Percentiles rank a stretch among this genome's conserved stretches.
These are phyloP conservation scores for Neurospora hispaniola DNA, from an alignment of 495 filamentous ascomycete species.

Conservation along the genomic window DNA sequence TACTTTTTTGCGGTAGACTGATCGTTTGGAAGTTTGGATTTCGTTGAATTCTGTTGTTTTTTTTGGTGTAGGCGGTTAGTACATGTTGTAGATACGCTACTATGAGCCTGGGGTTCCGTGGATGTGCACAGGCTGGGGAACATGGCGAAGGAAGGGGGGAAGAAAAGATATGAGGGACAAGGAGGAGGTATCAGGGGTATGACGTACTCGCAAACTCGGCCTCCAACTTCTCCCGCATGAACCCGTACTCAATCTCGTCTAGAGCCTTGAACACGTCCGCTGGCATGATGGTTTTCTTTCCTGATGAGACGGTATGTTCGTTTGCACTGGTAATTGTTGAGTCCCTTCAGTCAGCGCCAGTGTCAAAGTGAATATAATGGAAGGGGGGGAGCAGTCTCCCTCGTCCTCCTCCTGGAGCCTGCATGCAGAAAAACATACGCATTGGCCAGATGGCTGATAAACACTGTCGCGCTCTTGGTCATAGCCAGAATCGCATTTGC, in stretches of 20 bases:
- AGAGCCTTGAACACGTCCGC: conserved; percentile 75
- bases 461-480: conserved; percentile 88
- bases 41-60: conserved; percentile 39
- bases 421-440: conserved; percentile 46
- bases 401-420: not conserved
- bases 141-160: not conserved
- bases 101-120: not conserved
- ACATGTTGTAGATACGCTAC: not conserved
- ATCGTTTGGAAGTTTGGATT: conserved; percentile 40
- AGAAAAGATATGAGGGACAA: no score
- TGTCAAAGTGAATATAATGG: not conserved
- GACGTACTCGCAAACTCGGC: conserved; percentile 50
- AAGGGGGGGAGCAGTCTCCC: not conserved
- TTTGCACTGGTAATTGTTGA: conserved; percentile 50
- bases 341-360: not conserved
- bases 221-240: conserved; percentile 55
- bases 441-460: conserved; percentile 79
- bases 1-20: conserved; percentile 38
- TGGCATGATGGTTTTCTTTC: conserved; percentile 80
- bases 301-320: conserved; percentile 50
- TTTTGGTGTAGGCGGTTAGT: not conserved
- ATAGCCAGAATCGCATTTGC: conserved; percentile 87
- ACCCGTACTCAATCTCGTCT: conserved; percentile 71
- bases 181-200: not conserved
- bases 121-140: not conserved